Conservation (phyloP, 2,329 filamentous ascomycete species). For the Drechslerella coelobrocha region DNA sequence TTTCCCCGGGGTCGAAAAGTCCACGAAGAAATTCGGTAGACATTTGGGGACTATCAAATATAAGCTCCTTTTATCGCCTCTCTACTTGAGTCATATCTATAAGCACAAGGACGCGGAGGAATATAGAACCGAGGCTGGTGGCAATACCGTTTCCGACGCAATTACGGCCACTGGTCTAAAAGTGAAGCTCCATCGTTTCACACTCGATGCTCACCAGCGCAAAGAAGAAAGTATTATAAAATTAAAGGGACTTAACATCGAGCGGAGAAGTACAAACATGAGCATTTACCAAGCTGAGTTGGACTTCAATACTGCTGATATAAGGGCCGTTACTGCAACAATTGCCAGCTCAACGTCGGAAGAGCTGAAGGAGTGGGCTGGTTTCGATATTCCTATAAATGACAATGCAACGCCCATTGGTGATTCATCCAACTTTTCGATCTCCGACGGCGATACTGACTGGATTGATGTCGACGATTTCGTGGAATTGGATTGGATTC, state of each 20-base stretch:
- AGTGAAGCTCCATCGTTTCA: slow-evolving; percentile 93
- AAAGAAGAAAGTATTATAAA: slow-evolving; percentile 79
- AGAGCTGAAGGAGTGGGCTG: slow-evolving; percentile 69
- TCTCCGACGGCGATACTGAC: slow-evolving; percentile 90
- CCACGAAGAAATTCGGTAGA: slow-evolving; percentile 96
- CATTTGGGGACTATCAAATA: slow-evolving; percentile 99
- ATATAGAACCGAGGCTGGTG: slow-evolving; percentile 67
- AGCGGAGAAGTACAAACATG: slow-evolving; percentile 86
- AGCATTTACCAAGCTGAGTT: slow-evolving; percentile 94
- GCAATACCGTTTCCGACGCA: slow-evolving; percentile 65
- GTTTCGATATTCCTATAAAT: slow-evolving; percentile 55
- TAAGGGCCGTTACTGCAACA: slow-evolving; percentile 89
- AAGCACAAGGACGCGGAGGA: slow-evolving; percentile 91
- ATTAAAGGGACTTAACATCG: slow-evolving; percentile 72
- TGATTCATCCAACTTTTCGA: slow-evolving; percentile 87
- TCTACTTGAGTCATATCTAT: slow-evolving; percentile 96
- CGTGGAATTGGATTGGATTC: slow-evolving; percentile 94
- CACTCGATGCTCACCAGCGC: slow-evolving; percentile 92
- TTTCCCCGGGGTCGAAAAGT: slow-evolving; percentile 92
- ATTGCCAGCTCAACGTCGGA: slow-evolving; percentile 81
- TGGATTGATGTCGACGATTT: slow-evolving; percentile 99
- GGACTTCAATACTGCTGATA: slow-evolving; percentile 87
- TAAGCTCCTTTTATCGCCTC: slow-evolving; percentile 84
- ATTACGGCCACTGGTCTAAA: slow-evolving; percentile 96
- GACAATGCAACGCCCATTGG: slow-evolving; percentile 53